Evolutionary conservation across 305 asterid species (phyloP), one percentile per base, ranked within the genome.

Genomic region (Solanum aculeatissimum): DNA sequence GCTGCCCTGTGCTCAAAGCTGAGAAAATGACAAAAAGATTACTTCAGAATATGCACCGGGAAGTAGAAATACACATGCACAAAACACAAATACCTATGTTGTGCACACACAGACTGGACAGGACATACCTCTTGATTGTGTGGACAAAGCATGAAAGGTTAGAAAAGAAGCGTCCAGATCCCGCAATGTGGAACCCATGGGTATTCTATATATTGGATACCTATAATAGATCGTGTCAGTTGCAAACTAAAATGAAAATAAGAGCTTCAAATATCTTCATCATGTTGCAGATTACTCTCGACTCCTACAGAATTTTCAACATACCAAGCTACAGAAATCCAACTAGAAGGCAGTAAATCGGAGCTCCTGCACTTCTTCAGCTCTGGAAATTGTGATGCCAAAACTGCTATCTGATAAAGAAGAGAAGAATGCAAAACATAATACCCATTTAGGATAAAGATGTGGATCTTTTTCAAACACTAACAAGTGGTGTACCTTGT

Each of bases 261-360:
- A 86, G 71, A 63, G 53, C 77, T 79, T 54, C 51, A 79, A 79
- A 32, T 79, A 79, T 19, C 51, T 45, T 79, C 68, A 79, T 53
- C 45, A 23, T 43, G 53, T 23, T 54, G 71, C 81, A 70, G 49
- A 83, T 23, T 69, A 69, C 57, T 75, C 23, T 16, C 0, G 35
- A 72, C 45, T 72, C 29, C 47, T 85, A 47, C 40, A 65, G 62
- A 29, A 51, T 78, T 32, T 42, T 85, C 15, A 85, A 82, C 90
- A 80, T 88, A 97, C 99, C 99, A 97, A 80, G 99, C 98, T 51
- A 97, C 92, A 70, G 90, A 91, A 69, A 97, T 89, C 99, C 99
- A 97, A 87, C 99, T 97, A 38, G 94, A 60, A 12, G 97, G 96
- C 70, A 88, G 94, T 53, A 97, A 87, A 91, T 95, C 98, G 38